Conservation (phyloP, 2,329 filamentous ascomycete genomes). For the Nothopassalora personata region DNA sequence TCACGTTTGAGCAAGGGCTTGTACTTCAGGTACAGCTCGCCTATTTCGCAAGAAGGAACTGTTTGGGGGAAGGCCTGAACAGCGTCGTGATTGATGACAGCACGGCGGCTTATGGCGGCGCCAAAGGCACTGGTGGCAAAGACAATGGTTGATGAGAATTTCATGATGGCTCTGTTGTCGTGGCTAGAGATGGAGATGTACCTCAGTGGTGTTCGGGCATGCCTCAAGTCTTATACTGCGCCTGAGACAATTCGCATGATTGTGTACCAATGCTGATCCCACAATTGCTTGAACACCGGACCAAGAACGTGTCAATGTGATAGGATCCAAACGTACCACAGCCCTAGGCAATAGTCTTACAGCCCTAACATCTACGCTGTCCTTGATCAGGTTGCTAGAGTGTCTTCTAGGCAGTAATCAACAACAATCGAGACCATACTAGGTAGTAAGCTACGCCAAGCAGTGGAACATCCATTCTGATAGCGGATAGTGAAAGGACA, state of each 20-base stretch:
- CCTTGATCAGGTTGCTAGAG: too few relatives aligned
- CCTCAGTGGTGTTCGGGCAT: neutral
- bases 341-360: neutral
- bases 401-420: too few relatives aligned
- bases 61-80: slow-evolving; percentile 52
- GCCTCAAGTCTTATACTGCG: neutral
- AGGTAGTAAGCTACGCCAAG: too few relatives aligned
- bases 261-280: neutral
- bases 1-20: slow-evolving; percentile 52
- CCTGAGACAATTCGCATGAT: neutral
- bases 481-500: too few relatives aligned
- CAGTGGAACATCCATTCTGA: too few relatives aligned
- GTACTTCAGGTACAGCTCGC: slow-evolving; percentile 50
- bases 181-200: neutral
- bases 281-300: neutral
- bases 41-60: slow-evolving; percentile 45
- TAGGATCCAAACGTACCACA: neutral
- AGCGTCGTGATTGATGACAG: slow-evolving; percentile 41
- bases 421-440: too few relatives aligned
- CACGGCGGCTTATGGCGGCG: slow-evolving; percentile 34
- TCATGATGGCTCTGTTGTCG: neutral
- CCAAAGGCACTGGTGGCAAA: slow-evolving; percentile 3
- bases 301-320: neutral
- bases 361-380: too few relatives aligned
- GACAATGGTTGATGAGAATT: neutral